Evolutionary conservation across 2,329 filamentous ascomycete genomes (phyloP).

Genomic region (Geosmithia morbida): DNA sequence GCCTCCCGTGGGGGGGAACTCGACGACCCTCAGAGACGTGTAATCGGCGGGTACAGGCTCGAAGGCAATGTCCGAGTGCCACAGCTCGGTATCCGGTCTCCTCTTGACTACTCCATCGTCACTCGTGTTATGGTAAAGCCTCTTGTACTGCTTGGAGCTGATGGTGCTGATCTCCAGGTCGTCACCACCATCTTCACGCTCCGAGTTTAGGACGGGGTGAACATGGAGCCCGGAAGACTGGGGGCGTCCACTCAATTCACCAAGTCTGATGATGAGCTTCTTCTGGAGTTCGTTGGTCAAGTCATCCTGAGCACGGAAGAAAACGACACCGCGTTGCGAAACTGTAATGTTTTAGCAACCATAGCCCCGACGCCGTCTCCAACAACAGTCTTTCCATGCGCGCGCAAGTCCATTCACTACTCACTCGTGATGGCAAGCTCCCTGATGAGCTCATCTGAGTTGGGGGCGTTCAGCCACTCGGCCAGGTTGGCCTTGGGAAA

Average conservation of each 20-base stretch:
- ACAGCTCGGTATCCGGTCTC: constrained; percentile 20
- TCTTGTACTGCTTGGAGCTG: constrained; percentile 38
- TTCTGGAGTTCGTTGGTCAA: constrained; percentile 52
- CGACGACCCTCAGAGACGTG: constrained; percentile 35
- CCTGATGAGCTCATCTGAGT: constrained; percentile 47
- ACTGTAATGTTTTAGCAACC: constrained; percentile 18
- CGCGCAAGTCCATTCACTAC: constrained; percentile 5
- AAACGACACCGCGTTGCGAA: constrained; percentile 54
- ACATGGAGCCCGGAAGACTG: constrained; percentile 41
- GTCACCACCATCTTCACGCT: constrained; percentile 33
- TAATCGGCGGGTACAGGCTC: constrained; percentile 52
- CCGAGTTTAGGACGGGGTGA: constrained; percentile 40
- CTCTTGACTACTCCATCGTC: constrained; percentile 25
- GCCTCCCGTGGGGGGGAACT: constrained; percentile 39
- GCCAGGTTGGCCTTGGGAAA: constrained; percentile 43
- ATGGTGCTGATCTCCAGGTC: constrained; percentile 53
- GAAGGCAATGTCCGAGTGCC: constrained; percentile 53
- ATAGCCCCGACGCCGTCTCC: background rate
- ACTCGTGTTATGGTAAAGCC: constrained; percentile 23
- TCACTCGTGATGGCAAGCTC: constrained; percentile 55
- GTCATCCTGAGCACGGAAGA: constrained; percentile 50
- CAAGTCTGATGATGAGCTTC: constrained; percentile 44
- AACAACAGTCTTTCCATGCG: background rate
- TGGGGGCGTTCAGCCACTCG: constrained; percentile 44
- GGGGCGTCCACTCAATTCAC: constrained; percentile 42